Base-by-base conservation (phyloP, 495 filamentous ascomycete species). In the Trichoderma gamsii region DNA sequence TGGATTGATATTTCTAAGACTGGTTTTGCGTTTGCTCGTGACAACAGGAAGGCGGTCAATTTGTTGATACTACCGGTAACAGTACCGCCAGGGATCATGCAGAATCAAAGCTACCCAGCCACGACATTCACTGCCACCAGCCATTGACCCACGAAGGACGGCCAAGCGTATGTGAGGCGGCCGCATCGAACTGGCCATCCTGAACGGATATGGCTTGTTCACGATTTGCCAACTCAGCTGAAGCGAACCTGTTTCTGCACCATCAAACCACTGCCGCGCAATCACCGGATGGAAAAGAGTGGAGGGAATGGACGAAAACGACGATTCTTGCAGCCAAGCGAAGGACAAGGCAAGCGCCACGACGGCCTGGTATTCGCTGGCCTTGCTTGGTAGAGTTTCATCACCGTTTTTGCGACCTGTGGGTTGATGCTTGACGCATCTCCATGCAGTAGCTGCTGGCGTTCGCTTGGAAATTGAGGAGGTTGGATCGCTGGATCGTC, bases 321-420 rank as follows among this genome's bases (percentile, higher is more conserved):
- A 29, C 15, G 23, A 61, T 4, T 61, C 52, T 8, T 61, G 52
- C 52, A 61, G 52, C 52, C 21, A 27, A 32, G 25, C 25, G 52
- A 27, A 11, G 27, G 52, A 29, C 52, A 23, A 61, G 52, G 52
- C 52, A 23, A 5, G 15, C 52, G 52, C 52, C 52, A 61, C 52
- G 52, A 61, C 9, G 52, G 23, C 52, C 52, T 29, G 52, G 52
- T 13, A 61, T 61, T 61, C 29, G 52, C 52, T 61, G 52, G 52
- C 52, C 52, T 61, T 61, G 52, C 52, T 27, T 61, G 6, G 27
- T 61, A 32, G 8, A 27, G 52, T 61, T 61, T 23, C 52, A 61
- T 61, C 52, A 32, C 23, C 52, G 25, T 32, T 61, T 32, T 61
- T 23, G 52, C 52, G 23, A 61, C 23, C 51, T 56, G 51, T 56